Evolutionary conservation across 352 stramenopile genomes (phyloP), one percentile per base, ranked within the genome.

Genomic region (Globisporangium apiculatum): DNA sequence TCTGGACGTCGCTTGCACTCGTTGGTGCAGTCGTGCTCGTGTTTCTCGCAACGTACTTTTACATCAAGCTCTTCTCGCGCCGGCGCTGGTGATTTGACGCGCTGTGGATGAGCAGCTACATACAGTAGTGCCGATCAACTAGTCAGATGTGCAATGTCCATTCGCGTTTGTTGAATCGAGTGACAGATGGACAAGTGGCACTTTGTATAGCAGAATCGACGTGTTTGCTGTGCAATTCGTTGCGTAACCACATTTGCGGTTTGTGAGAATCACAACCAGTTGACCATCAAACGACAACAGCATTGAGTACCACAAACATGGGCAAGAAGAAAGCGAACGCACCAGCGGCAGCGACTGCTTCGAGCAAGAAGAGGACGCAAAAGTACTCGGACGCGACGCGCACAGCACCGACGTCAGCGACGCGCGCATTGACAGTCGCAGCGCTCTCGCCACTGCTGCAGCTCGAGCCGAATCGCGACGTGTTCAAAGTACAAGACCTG

Each of bases 1-100:
- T 91, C 45, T 89, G 76, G 81, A 91, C 78, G 37, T 87, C 81
- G 38, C 61, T 91, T 12, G 86, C 68, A 59, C 79, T 91, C 36
- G 69, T 91, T 48, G 71, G 72, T 24, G 80, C 69, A 50, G 66
- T 81, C 37, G 64, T 89, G 42, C 55, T 84, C 52, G 68, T 86
- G 31, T 91, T 89, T 47, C 60, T 89, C 38, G 58, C 72, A 63
- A 87, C 69, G 54, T 91, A 89, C 61, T 76, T 87, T 17, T 91
- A 87, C 70, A 87, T 91, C 65, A 89, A 89, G 64, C 53, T 91
- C 24, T 90, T 90, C 54, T 86, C 69, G 9, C 53, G 75, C 4
- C 68, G 80, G 54, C 65, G 71, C 11, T 83, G 66, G 71, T 79
- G 57, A 76, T 31, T 31, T 31, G 24, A 31, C 3, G 24, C 24